Conservation (phyloP, 164 flowering plant species). For the Stephania yunnanensis region DNA sequence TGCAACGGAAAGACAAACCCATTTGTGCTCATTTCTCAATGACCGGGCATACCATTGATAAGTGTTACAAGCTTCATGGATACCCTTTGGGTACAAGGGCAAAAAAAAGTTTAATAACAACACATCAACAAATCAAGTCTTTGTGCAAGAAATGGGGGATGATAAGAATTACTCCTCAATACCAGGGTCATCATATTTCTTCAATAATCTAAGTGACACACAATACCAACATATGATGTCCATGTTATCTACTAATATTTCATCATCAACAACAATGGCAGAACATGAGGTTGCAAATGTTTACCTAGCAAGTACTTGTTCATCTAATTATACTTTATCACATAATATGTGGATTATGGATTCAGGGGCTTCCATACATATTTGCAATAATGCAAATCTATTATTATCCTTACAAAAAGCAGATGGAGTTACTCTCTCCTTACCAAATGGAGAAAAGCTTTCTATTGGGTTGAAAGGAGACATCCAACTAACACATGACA, state of each 20-base stretch:
- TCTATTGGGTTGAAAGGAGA: not conserved
- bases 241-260: not conserved
- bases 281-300: too few relatives aligned
- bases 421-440: not conserved
- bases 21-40: not conserved
- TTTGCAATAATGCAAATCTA: too few relatives aligned
- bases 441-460: not conserved
- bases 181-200: not conserved
- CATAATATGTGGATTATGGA: too few relatives aligned
- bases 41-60: not conserved
- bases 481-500: not conserved
- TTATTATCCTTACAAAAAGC: too few relatives aligned
- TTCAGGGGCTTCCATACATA: too few relatives aligned
- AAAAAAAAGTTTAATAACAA: not conserved
- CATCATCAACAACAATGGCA: not conserved
- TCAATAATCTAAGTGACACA: not conserved
- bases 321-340: too few relatives aligned
- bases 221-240: not conserved
- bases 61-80: not conserved
- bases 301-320: too few relatives aligned
- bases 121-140: not conserved
- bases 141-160: not conserved
- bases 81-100: not conserved
- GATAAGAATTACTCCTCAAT: not conserved
- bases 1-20: not conserved